Base-by-base conservation (phyloP, 2,329 filamentous ascomycete species). In the Pseudocercospora fuligena region DNA sequence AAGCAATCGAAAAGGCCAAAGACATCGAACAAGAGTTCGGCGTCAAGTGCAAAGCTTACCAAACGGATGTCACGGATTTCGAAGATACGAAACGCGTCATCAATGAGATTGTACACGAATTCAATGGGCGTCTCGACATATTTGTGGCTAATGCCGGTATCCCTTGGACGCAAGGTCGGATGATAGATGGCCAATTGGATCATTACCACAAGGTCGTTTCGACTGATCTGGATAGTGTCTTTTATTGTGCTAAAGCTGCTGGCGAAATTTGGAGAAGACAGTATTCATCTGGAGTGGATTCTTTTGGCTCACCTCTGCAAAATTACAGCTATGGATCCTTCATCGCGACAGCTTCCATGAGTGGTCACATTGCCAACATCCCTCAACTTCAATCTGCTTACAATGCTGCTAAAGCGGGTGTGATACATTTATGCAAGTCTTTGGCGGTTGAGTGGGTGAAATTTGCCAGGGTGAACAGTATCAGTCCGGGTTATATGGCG, bases 101-200 rank as follows among this genome's bases (percentile, higher is more conserved):
- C 72, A 78, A 82, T 69, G 81, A 86, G 47, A 86, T 89, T 57
- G 81, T 89, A 76, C 81, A 83, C 70, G 91, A 94, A 74, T 93
- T 93, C 72, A 77, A 82, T 66, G 87, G 87, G 77, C 84, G 88
- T 78, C 84, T 90, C 72, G 90, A 94, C 73, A 83, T 93, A 71
- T 93, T 94, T 73, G 87, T 94, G 53, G 91, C 92, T 72, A 94
- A 95, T 76, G 89, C 89, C 14, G 91, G 91, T 60, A 89, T 93
- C 61, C 85, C 89, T 0, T 94, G 90, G 90, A 89, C 86, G 1
- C 65, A 92, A 66, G 89, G 90, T 0, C 77, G 88, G 8, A 88
- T 90, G 76, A 82, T 92, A 40, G 88, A 92, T 68, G 90, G 88
- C 25, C 81, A 86, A 5, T 75, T 89, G 19, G 85, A 88, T 19